Conservation (phyloP, 2,329 filamentous ascomycete genomes). For the Alternaria sp. region DNA sequence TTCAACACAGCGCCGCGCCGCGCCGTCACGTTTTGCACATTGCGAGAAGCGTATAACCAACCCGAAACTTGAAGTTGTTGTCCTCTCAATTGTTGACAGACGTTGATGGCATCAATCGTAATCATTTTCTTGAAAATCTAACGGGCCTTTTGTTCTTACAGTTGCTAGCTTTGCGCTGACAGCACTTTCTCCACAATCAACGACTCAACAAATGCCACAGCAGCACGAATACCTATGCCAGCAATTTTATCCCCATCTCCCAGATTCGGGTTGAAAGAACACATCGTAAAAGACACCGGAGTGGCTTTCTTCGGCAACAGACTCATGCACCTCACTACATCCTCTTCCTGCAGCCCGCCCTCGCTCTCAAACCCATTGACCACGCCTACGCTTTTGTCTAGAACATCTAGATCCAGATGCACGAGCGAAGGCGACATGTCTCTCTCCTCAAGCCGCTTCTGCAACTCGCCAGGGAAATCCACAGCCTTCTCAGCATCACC, state of each 20-base stretch:
- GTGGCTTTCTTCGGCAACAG: slow-evolving; percentile 11
- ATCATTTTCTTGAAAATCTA: too few relatives aligned
- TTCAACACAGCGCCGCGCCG: too few relatives aligned
- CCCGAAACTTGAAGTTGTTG: too few relatives aligned
- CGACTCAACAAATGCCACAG: slow-evolving; percentile 2
- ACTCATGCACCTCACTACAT: background rate
- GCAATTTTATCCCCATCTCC: slow-evolving; percentile 26
- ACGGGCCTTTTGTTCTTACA: rapidly evolving
- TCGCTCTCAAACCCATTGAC: background rate
- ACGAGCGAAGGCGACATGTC: background rate
- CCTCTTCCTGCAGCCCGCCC: background rate
- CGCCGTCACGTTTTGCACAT: too few relatives aligned
- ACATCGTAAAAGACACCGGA: slow-evolving; percentile 18
- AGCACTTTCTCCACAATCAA: background rate
- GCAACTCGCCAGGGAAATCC: background rate
- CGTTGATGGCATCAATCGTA: too few relatives aligned
- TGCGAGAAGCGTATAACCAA: too few relatives aligned
- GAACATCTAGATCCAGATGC: background rate
- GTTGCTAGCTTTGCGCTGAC: background rate
- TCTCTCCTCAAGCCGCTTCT: background rate
- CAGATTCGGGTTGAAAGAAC: slow-evolving; percentile 24
- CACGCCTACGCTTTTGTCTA: background rate
- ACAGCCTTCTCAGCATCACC: background rate
- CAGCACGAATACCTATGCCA: slow-evolving; percentile 15
- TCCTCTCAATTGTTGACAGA: too few relatives aligned